Conservation (phyloP, 176 grass and related monocot genomes). For the Cymbopogon citratus region DNA sequence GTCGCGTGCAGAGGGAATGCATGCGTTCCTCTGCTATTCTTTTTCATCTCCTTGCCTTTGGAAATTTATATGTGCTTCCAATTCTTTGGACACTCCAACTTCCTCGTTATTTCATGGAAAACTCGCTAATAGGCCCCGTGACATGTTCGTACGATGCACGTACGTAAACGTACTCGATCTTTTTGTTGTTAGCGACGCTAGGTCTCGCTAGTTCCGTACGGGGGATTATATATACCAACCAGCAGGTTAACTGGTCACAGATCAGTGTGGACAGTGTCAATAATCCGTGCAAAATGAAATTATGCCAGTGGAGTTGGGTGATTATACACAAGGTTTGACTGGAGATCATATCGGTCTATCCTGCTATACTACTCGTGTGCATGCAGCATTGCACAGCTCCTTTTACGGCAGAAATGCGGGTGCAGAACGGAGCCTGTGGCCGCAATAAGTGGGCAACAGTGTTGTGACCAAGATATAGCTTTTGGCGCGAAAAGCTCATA, state of each 20-base stretch:
- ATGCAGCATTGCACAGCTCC: not conserved
- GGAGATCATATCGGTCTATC: not conserved
- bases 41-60: not conserved
- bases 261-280: not conserved
- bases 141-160: not conserved
- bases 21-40: slow-evolving; percentile 10
- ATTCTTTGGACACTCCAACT: not conserved
- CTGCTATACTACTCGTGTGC: not conserved
- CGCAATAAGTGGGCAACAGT: slow-evolving; percentile 35
- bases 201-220: not conserved
- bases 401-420: not conserved
- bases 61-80: not conserved
- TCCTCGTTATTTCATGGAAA: slow-evolving; percentile 20
- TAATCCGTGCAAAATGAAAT: not conserved
- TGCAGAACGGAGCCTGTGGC: not conserved
- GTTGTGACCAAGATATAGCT: not conserved
- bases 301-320: not conserved
- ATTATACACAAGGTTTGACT: not conserved
- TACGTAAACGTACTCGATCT: not conserved
- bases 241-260: not conserved
- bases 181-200: not conserved
- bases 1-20: slow-evolving; percentile 33
- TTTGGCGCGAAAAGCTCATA: slow-evolving; percentile 35
- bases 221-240: not conserved
- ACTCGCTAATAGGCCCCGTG: not conserved